Conservation (phyloP, 495 filamentous ascomycete genomes). For the Podospora pseudocomata region DNA sequence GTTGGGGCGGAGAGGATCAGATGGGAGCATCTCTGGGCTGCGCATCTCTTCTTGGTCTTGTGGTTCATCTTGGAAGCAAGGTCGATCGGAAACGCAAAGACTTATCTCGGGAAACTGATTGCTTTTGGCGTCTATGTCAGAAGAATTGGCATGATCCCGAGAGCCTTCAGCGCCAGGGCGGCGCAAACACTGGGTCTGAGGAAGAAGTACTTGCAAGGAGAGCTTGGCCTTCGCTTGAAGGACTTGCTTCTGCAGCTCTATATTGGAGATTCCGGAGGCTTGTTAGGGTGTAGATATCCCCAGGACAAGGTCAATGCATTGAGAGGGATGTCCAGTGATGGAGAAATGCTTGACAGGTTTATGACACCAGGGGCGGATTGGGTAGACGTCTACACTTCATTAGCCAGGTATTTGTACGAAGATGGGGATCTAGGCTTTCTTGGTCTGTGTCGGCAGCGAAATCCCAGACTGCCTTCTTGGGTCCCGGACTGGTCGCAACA, state of each 20-base stretch:
- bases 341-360: neutral
- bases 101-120: neutral
- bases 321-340: neutral
- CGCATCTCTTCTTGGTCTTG: neutral
- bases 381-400: neutral
- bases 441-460: slow-evolving; percentile 2
- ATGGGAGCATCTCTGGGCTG: slow-evolving; percentile 1
- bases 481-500: slow-evolving; percentile 1
- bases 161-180: neutral
- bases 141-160: neutral
- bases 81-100: neutral
- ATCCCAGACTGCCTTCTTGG: neutral
- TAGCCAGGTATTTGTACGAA: neutral
- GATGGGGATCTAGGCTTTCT: slow-evolving; percentile 1
- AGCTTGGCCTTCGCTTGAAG: neutral
- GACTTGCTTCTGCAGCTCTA: neutral
- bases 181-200: neutral
- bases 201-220: slow-evolving; percentile 2
- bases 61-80: neutral
- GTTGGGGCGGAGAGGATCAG: neutral
- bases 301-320: slow-evolving; percentile 3
- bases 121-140: neutral
- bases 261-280: neutral
- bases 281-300: neutral
- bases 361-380: neutral